Conservation (phyloP, 768 basidiomycete species). For the Termitomyces sp. region DNA sequence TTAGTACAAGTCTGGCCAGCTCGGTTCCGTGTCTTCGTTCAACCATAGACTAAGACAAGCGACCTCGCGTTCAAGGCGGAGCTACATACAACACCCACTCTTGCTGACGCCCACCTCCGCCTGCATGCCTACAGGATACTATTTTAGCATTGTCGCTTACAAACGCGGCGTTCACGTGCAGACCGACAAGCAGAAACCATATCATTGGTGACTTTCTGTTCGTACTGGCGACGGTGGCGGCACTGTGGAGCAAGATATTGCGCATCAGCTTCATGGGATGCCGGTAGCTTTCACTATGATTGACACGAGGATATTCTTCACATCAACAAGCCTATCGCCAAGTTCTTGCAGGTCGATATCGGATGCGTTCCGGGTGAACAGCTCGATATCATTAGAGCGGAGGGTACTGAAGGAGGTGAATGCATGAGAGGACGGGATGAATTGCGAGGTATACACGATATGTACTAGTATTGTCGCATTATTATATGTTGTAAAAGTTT, state of each 20-base stretch:
- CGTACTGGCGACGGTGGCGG: background rate
- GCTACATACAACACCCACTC: no score
- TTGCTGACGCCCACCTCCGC: background rate
- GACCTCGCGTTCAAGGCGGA: no score
- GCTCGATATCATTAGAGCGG: background rate
- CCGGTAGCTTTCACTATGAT: background rate
- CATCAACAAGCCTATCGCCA: background rate
- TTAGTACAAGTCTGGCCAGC: no score
- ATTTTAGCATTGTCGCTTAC: constrained; percentile 1
- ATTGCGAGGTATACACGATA: background rate
- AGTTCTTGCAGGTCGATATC: background rate
- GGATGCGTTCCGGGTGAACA: background rate
- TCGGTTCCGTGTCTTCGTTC: no score
- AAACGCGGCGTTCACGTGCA: background rate
- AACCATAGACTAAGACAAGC: no score
- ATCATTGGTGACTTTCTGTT: constrained; percentile 1
- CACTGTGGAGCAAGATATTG: background rate
- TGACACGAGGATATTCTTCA: background rate
- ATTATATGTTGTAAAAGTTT: background rate
- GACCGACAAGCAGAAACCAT: background rate
- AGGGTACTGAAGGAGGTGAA: constrained; percentile 1
- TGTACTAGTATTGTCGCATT: background rate
- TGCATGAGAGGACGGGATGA: background rate
- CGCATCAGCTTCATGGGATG: background rate
- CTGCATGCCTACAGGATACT: background rate